phyloP scores from a whole-genome alignment of 805 yeast genomes.

The Lipomyces anomalus region DNA sequence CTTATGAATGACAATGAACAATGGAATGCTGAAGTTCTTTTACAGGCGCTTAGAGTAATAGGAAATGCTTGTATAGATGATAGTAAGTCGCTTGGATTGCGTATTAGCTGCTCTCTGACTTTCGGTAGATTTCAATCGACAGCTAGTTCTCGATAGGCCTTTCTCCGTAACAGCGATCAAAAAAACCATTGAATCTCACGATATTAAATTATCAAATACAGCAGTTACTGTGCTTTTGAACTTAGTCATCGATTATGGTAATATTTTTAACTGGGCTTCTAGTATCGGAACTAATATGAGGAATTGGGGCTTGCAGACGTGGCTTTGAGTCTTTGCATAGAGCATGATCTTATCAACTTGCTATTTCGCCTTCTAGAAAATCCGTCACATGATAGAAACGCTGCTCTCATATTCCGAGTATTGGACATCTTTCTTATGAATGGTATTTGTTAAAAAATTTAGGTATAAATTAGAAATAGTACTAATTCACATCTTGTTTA shows the following conservation, averaged over 20 bases:
- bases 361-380: too few relatives aligned
- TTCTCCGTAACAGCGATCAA: not conserved
- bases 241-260: not conserved
- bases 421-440: not conserved
- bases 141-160: not conserved
- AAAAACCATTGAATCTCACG: not conserved
- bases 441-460: not conserved
- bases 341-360: too few relatives aligned
- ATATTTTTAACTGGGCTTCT: not conserved
- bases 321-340: not conserved
- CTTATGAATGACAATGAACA: not conserved
- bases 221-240: not conserved
- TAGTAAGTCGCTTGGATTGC: not conserved
- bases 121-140: not conserved
- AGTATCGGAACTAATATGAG: not conserved
- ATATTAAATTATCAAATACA: not conserved
- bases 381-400: too few relatives aligned
- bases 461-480: too few relatives aligned
- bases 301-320: not conserved
- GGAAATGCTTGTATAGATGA: not conserved
- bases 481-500: too few relatives aligned
- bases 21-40: not conserved
- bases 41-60: not conserved
- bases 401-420: not conserved
- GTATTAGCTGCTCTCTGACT: not conserved